phyloP scores from a whole-genome alignment of 2,329 filamentous ascomycete genomes.

The Aspergillus sojae region DNA sequence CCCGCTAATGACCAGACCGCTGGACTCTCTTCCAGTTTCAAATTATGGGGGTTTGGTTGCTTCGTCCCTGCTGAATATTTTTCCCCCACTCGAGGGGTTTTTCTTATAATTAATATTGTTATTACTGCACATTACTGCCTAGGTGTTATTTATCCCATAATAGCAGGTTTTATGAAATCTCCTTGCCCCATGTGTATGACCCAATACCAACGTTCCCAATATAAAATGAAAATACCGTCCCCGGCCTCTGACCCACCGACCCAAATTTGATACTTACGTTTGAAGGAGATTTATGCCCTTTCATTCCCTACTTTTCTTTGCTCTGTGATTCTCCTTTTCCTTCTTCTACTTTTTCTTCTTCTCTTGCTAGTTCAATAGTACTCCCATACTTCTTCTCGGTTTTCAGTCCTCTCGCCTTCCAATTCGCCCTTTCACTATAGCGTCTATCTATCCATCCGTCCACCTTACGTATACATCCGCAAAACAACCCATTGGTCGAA shows the following conservation, averaged over 20 bases:
- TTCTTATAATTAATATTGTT: background rate
- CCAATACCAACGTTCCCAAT: conserved; percentile 1
- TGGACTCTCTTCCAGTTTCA: conserved; percentile 27
- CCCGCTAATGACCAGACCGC: conserved; percentile 31
- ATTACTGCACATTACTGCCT: background rate
- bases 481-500: background rate
- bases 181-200: background rate
- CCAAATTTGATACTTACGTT: conserved; percentile 28
- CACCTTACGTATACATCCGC: background rate
- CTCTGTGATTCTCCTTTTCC: background rate
- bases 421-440: background rate
- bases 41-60: background rate
- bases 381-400: background rate
- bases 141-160: background rate
- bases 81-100: background rate
- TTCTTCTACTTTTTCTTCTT: background rate
- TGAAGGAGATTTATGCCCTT: conserved; percentile 15
- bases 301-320: conserved; percentile 11
- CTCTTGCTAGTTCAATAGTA: background rate
- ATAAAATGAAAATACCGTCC: conserved; percentile 11
- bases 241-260: conserved; percentile 15
- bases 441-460: background rate
- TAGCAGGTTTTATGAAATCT: background rate
- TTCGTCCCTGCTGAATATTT: conserved; percentile 13
- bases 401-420: background rate